Percentiles rank a stretch among this genome's conserved stretches.
These are phyloP conservation scores for Rhododendron ovatum DNA, from an alignment of 148 eudicot genomes.

Conservation along the genomic window DNA sequence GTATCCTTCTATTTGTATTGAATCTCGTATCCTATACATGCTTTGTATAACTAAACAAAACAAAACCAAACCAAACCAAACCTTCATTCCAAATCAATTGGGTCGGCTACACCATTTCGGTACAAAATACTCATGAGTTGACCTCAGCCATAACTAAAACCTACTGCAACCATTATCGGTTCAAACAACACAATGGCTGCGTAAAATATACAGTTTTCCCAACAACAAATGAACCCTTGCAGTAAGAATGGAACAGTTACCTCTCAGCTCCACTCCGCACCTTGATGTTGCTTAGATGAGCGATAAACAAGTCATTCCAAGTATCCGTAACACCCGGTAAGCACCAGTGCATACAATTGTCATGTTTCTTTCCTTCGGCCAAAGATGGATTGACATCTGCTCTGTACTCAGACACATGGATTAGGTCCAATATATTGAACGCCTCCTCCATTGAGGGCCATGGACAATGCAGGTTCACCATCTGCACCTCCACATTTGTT, in stretches of 20 bases:
- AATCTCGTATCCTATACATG: too few species aligned
- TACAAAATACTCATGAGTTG: too few species aligned
- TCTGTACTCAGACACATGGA: slow-evolving; percentile 77
- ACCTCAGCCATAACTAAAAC: too few species aligned
- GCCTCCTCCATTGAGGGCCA: slow-evolving; percentile 48
- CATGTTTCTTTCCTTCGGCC: slow-evolving; percentile 91
- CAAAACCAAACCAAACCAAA: too few species aligned
- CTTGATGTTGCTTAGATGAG: slow-evolving; percentile 38
- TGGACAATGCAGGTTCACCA: slow-evolving; percentile 66
- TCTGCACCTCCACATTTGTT: slow-evolving; percentile 76
- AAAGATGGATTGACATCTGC: slow-evolving; percentile 92
- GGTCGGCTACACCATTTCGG: too few species aligned
- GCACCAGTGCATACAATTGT: slow-evolving; percentile 99
- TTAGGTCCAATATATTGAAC: slow-evolving; percentile 64
- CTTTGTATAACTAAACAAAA: too few species aligned
- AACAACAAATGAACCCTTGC: not conserved
- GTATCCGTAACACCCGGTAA: slow-evolving; percentile 89
- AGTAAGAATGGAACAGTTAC: not conserved
- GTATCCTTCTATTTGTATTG: too few species aligned
- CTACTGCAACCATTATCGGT: too few species aligned
- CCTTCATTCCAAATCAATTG: too few species aligned
- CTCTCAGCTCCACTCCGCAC: slow-evolving; percentile 5
- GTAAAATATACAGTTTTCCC: too few species aligned
- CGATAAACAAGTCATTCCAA: slow-evolving; percentile 80
- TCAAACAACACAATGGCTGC: too few species aligned